A percentile compares a stretch with the other conserved stretches of the same genome.
These are phyloP conservation scores for Boletellus deceptivus DNA, from an alignment of 1,284 basidiomycete genomes.

Conservation along the genomic window DNA sequence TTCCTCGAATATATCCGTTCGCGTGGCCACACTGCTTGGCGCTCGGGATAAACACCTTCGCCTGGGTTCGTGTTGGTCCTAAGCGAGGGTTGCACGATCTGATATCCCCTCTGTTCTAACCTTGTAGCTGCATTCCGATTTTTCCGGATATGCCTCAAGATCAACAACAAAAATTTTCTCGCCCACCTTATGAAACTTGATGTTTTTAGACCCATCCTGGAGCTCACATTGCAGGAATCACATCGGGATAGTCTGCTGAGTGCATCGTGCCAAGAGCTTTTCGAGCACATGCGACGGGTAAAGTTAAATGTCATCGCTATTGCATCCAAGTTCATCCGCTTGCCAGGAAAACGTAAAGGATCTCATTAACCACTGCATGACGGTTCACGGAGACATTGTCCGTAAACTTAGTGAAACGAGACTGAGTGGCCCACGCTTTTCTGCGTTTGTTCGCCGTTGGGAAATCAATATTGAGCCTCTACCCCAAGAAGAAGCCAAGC, in stretches of 20 bases:
- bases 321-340: conserved; percentile 5
- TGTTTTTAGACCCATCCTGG: conserved; percentile 78
- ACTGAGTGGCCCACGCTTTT: conserved; percentile 68
- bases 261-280: conserved; percentile 93
- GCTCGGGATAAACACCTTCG: conserved; percentile 89
- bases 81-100: conserved; percentile 5
- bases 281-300: conserved; percentile 87
- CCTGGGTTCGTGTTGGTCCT: conserved; percentile 58
- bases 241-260: conserved; percentile 88
- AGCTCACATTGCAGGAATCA: conserved; percentile 80
- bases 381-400: conserved; percentile 67
- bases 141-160: conserved; percentile 82
- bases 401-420: conserved; percentile 61
- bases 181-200: conserved; percentile 85
- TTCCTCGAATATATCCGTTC: conserved; percentile 69
- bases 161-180: conserved; percentile 86
- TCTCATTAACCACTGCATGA: conserved; percentile 83
- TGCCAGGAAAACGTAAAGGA: conserved; percentile 86
- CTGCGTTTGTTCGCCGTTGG: conserved; percentile 74
- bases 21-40: conserved; percentile 77
- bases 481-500: conserved; percentile 52
- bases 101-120: conserved; percentile 6
- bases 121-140: conserved; percentile 82
- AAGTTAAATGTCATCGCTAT: conserved; percentile 24
- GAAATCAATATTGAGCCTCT: conserved; percentile 91